Percentiles rank a stretch among this genome's conserved stretches.
Evolutionary conservation across 2,329 filamentous ascomycete species (phyloP).

Genomic region (Paracorniculantispora psalliotae): DNA sequence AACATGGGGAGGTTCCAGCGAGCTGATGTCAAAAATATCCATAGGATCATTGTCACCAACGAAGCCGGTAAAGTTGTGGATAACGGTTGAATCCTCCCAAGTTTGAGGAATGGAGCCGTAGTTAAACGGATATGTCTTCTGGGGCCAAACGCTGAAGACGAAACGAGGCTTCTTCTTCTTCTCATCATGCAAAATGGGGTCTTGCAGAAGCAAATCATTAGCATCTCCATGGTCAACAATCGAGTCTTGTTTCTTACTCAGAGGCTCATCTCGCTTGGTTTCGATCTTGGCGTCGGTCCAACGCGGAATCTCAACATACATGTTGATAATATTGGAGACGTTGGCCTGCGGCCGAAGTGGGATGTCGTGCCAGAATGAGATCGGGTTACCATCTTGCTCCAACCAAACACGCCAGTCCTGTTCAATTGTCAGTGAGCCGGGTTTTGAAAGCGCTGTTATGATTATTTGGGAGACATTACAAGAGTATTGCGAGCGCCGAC

Average conservation of each 20-base stretch:
- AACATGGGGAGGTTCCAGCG: constrained; percentile 28
- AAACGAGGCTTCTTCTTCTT: constrained; percentile 32
- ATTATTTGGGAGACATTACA: constrained; percentile 17
- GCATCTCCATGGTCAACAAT: too few relatives aligned
- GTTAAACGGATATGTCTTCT: constrained; percentile 38
- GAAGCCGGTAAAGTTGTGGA: constrained; percentile 33
- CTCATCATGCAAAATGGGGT: constrained; percentile 39
- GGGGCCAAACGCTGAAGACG: constrained; percentile 38
- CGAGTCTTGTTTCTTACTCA: too few relatives aligned
- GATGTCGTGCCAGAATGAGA: constrained; percentile 39
- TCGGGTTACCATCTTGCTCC: constrained; percentile 33
- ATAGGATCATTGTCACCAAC: constrained; percentile 39
- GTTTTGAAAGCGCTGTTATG: background rate
- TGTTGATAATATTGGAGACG: constrained; percentile 32
- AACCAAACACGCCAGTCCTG: constrained; percentile 39
- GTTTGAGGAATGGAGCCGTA: constrained; percentile 42
- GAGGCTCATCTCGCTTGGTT: constrained; percentile 33
- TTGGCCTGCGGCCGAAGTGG: constrained; percentile 32
- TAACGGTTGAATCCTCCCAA: constrained; percentile 38
- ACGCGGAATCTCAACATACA: constrained; percentile 37
- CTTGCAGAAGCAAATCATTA: constrained; percentile 16
- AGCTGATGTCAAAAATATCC: constrained; percentile 35
- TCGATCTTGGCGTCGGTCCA: constrained; percentile 39
- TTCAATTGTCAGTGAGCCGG: background rate
- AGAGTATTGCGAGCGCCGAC: constrained; percentile 35